phyloP scores from a whole-genome alignment of 164 flowering plant species.

The Litsea cubeba region DNA sequence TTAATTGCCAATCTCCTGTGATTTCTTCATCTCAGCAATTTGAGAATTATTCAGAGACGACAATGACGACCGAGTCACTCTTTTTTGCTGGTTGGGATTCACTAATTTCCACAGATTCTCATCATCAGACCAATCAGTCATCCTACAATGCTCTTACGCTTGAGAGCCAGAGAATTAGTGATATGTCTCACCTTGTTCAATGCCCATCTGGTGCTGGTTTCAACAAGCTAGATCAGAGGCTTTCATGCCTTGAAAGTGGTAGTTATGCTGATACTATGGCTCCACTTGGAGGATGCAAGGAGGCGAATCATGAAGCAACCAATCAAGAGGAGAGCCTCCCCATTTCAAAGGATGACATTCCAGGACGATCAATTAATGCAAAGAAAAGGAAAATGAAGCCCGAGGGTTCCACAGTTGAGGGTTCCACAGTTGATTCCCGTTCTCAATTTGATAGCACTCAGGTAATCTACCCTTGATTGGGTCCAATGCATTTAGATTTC shows the following conservation, averaged over 20 bases:
- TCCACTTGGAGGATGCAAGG: conserved; percentile 1
- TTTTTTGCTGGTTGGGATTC: conserved; percentile 74
- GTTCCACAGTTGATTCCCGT: conserved; percentile 12
- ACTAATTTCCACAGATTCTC: conserved; percentile 49
- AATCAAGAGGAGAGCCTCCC: conserved; percentile 26
- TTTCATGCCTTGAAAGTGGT: conserved; percentile 52
- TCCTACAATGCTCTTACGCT: conserved; percentile 25
- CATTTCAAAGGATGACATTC: conserved; percentile 29
- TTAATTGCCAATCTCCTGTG: conserved; percentile 34
- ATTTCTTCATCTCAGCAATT: conserved; percentile 26
- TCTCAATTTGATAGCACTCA: conserved; percentile 32
- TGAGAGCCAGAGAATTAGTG: conserved; percentile 36
- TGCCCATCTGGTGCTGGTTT: conserved; percentile 45
- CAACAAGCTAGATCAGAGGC: conserved; percentile 41
- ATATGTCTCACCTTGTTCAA: conserved; percentile 37
- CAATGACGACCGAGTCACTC: conserved; percentile 48
- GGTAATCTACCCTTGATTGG: conserved; percentile 28
- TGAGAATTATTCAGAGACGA: conserved; percentile 29
- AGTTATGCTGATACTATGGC: conserved; percentile 44
- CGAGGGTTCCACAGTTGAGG: too few species aligned
- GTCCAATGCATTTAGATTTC: not conserved
- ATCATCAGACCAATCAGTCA: conserved; percentile 33
- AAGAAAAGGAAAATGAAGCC: conserved; percentile 61
- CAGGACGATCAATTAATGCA: conserved; percentile 36
- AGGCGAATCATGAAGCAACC: conserved; percentile 18